phyloP scores from a whole-genome alignment of 2,329 filamentous ascomycete species.

The Cladosporium oxysporum region DNA sequence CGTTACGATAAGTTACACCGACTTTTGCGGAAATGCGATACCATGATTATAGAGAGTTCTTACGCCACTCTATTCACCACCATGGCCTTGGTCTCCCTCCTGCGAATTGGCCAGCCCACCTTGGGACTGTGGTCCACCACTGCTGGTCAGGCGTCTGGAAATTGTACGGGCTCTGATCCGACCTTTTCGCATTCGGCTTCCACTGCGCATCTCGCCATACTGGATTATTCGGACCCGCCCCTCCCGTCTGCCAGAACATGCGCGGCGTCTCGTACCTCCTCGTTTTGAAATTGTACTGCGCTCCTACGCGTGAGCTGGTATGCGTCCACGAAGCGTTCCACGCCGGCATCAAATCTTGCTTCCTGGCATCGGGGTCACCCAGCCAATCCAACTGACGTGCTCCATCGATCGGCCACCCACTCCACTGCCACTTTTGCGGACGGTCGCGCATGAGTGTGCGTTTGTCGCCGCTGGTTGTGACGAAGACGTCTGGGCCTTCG shows the following conservation, averaged over 20 bases:
- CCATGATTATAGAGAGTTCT: background rate
- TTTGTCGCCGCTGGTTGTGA: slow-evolving; percentile 43
- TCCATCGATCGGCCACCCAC: slow-evolving; percentile 34
- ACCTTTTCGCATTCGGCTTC: slow-evolving; percentile 20
- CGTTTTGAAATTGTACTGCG: slow-evolving; percentile 34
- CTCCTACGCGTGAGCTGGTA: slow-evolving; percentile 25
- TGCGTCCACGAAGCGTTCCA: slow-evolving; percentile 24
- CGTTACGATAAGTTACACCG: too few relatives aligned
- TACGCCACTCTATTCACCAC: background rate
- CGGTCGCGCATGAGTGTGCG: slow-evolving; percentile 42
- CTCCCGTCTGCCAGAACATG: background rate
- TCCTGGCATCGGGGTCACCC: slow-evolving; percentile 39
- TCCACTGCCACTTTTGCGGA: slow-evolving; percentile 42
- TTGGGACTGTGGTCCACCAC: slow-evolving; percentile 29
- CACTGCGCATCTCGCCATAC: slow-evolving; percentile 37
- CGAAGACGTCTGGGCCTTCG: slow-evolving; percentile 49
- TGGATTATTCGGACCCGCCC: slow-evolving; percentile 14
- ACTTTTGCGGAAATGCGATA: too few relatives aligned
- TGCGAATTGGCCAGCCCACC: slow-evolving; percentile 25
- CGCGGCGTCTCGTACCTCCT: slow-evolving; percentile 28
- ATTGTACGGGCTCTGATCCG: slow-evolving; percentile 22
- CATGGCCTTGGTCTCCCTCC: slow-evolving; percentile 29
- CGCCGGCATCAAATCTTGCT: slow-evolving; percentile 33
- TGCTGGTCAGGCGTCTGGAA: slow-evolving; percentile 23
- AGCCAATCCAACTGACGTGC: slow-evolving; percentile 20